A percentile compares a stretch with the other conserved stretches of the same genome.
phyloP scores from a whole-genome alignment of 306 rosid species.

The Glycine soja region DNA sequence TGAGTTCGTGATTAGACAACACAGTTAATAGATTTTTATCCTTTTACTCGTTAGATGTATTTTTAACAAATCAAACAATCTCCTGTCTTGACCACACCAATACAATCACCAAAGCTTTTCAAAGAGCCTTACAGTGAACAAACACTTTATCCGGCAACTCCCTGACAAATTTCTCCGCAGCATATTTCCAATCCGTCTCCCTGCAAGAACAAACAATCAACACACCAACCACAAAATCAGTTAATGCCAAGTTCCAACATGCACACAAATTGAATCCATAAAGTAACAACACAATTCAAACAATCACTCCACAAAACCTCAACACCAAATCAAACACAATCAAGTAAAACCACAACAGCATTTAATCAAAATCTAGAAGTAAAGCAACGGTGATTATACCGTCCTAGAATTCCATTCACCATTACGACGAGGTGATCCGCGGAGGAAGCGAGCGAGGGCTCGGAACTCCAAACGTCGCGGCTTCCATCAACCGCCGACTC shows the following conservation, averaged over 20 bases:
- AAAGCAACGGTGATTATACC: slow-evolving; percentile 49
- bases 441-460: slow-evolving; percentile 71
- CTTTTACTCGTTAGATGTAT: too few species aligned
- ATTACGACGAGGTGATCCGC: slow-evolving; percentile 91
- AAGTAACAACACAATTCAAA: slow-evolving; percentile 12
- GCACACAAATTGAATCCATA: neutral
- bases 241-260: neutral
- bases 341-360: neutral
- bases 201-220: slow-evolving; percentile 60
- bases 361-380: slow-evolving; percentile 3
- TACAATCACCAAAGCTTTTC: slow-evolving; percentile 29
- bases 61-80: neutral
- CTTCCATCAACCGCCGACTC: slow-evolving; percentile 67
- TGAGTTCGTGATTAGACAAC: neutral
- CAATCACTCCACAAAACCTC: slow-evolving; percentile 11
- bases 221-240: slow-evolving; percentile 32
- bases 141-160: slow-evolving; percentile 78
- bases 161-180: slow-evolving; percentile 83
- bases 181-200: slow-evolving; percentile 88
- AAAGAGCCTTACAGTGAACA: slow-evolving; percentile 78
- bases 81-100: slow-evolving; percentile 5
- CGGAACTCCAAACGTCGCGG: slow-evolving; percentile 80
- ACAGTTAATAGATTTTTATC: neutral
- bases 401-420: slow-evolving; percentile 96
- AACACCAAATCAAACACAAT: neutral